phyloP scores from a whole-genome alignment of 345 rosid genomes.

The Hibiscus syriacus region DNA sequence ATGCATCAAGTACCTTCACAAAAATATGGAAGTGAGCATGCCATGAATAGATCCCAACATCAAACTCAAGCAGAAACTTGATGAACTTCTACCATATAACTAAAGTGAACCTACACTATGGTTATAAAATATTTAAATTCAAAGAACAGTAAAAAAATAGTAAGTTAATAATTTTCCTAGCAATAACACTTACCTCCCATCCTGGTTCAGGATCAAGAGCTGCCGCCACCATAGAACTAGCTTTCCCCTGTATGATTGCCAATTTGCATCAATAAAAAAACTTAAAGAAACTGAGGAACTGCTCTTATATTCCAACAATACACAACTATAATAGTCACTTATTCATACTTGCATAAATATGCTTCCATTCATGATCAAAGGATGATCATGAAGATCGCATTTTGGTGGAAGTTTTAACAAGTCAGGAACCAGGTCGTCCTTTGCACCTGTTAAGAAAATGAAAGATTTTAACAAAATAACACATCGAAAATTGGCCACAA shows the following conservation, averaged over 20 bases:
- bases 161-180: neutral
- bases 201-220: constrained; percentile 71
- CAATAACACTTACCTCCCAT: constrained; percentile 46
- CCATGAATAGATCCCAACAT: constrained; percentile 3
- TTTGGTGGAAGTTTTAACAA: constrained; percentile 72
- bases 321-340: neutral
- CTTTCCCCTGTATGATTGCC: constrained; percentile 59
- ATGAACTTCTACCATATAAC: constrained; percentile 1
- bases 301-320: neutral
- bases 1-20: constrained; percentile 91
- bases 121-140: neutral
- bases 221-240: constrained; percentile 91
- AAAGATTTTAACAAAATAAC: neutral
- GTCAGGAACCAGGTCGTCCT: constrained; percentile 64
- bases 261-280: neutral
- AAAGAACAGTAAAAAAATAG: neutral
- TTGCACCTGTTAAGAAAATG: constrained; percentile 47
- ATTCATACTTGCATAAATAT: constrained; percentile 61
- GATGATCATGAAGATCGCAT: constrained; percentile 82
- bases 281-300: neutral
- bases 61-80: constrained; percentile 4
- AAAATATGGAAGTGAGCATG: constrained; percentile 13
- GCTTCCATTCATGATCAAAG: constrained; percentile 60
- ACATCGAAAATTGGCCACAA: neutral
- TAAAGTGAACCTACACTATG: neutral